These are phyloP conservation scores for Penicillium sp. DNA, from an alignment of 2,329 filamentous ascomycete species.

Conservation along the genomic window DNA sequence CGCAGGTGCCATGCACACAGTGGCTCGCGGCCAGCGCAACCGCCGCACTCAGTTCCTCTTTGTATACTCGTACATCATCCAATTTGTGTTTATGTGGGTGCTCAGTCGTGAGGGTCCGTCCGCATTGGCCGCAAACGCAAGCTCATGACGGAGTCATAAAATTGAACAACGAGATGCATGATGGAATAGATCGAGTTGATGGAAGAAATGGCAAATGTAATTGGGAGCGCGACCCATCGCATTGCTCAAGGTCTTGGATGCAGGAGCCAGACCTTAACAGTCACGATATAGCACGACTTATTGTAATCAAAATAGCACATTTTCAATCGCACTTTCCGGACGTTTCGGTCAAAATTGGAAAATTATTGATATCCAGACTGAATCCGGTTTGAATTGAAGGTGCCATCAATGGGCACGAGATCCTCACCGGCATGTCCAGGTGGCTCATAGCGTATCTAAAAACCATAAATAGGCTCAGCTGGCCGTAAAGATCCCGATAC, in stretches of 20 bases:
- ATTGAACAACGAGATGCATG: conserved; percentile 2
- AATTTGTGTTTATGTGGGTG: conserved; percentile 93
- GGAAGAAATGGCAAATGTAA: conserved; percentile 5
- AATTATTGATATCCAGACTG: neutral
- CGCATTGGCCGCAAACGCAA: conserved; percentile 19
- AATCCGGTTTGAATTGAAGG: neutral
- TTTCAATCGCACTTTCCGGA: neutral
- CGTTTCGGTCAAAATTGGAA: neutral
- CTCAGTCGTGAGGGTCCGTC: conserved; percentile 55
- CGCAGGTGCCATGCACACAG: conserved; percentile 60
- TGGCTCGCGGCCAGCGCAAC: conserved; percentile 81
- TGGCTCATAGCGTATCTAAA: neutral
- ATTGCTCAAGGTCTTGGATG: conserved; percentile 6
- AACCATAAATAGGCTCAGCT: neutral
- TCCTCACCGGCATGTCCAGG: neutral
- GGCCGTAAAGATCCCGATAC: neutral
- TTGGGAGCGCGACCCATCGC: neutral
- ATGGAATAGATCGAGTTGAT: conserved; percentile 13
- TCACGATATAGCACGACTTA: conserved; percentile 29
- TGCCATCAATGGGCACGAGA: no score
- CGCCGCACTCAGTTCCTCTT: conserved; percentile 89
- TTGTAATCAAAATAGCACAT: conserved; percentile 25
- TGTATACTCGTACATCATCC: conserved; percentile 89
- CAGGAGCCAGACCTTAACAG: conserved; percentile 3
- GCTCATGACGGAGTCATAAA: conserved; percentile 11